Evolutionary conservation across 2,329 filamentous ascomycete genomes (phyloP).

Genomic region (Aspergillus sp.): DNA sequence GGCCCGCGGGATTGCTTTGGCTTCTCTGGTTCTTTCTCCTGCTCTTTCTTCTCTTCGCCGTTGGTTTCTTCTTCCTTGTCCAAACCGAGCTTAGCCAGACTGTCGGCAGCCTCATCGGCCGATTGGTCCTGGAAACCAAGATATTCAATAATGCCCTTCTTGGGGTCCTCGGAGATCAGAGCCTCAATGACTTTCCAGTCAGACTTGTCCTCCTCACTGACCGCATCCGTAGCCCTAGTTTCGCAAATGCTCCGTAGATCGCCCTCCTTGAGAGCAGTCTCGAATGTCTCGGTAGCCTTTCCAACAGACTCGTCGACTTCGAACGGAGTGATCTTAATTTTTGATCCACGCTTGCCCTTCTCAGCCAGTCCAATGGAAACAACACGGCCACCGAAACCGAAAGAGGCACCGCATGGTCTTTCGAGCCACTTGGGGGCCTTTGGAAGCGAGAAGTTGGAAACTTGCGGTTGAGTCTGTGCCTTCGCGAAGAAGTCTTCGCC

Average conservation of each 20-base stretch:
- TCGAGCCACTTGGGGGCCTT: slow-evolving; percentile 89
- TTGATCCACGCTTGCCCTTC: slow-evolving; percentile 63
- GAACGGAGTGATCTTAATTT: slow-evolving; percentile 78
- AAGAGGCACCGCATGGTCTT: slow-evolving; percentile 75
- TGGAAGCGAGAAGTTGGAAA: slow-evolving; percentile 75
- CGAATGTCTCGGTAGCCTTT: slow-evolving; percentile 78
- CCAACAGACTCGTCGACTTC: slow-evolving; percentile 80
- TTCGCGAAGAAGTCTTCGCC: slow-evolving; percentile 96
- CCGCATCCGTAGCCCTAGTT: slow-evolving; percentile 65
- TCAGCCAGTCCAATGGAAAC: slow-evolving; percentile 61
- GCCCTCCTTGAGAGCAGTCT: slow-evolving; percentile 70
- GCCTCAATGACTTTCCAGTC: slow-evolving; percentile 96
- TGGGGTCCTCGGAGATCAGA: slow-evolving; percentile 75
- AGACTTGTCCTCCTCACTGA: slow-evolving; percentile 83
- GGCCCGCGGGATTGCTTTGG: slow-evolving; percentile 45
- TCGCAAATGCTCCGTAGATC: slow-evolving; percentile 75
- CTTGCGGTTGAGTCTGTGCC: slow-evolving; percentile 85
- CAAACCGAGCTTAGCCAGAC: slow-evolving; percentile 36
- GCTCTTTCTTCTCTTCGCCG: slow-evolving; percentile 43
- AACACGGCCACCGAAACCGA: slow-evolving; percentile 92
- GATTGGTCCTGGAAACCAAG: slow-evolving; percentile 70
- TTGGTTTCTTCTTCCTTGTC: slow-evolving; percentile 37
- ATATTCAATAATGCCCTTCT: slow-evolving; percentile 78
- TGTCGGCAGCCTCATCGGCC: slow-evolving; percentile 46
- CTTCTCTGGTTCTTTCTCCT: slow-evolving; percentile 37